Conservation (phyloP, 495 filamentous ascomycete species). For the Halenospora varia region DNA sequence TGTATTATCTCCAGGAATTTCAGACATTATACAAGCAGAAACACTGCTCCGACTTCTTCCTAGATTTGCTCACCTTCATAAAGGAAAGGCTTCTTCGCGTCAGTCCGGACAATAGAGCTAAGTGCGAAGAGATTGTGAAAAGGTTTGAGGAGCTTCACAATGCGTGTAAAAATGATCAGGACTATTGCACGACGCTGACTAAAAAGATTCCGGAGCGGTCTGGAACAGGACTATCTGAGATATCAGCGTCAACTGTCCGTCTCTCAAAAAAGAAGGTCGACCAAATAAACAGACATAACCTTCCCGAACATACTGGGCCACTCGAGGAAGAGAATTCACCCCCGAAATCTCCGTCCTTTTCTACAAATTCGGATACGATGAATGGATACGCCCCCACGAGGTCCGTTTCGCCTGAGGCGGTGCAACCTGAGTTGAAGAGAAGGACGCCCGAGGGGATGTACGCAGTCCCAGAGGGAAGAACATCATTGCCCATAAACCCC, state of each 20-base stretch:
- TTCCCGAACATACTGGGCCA: neutral
- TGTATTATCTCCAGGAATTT: conserved; percentile 1
- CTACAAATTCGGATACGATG: neutral
- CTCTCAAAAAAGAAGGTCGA: neutral
- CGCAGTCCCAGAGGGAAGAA: neutral
- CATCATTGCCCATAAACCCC: neutral
- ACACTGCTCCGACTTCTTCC: neutral
- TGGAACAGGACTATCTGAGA: neutral
- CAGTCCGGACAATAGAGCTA: neutral
- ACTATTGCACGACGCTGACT: neutral
- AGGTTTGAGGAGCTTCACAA: neutral
- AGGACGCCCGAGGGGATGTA: neutral
- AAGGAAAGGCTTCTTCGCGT: neutral
- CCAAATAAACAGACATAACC: neutral
- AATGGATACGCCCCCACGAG: neutral
- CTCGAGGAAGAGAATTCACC: neutral
- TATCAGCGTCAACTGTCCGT: neutral
- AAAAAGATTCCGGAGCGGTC: neutral
- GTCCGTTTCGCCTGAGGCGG: neutral
- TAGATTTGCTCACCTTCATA: conserved; percentile 1
- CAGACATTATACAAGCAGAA: neutral
- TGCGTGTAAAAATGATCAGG: neutral
- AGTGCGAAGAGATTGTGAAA: neutral
- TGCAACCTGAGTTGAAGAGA: neutral
- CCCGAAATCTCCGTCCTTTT: neutral